These are phyloP conservation scores for Berkeleyomyces basicola DNA, from an alignment of 2,329 filamentous ascomycete genomes.

Conservation along the genomic window DNA sequence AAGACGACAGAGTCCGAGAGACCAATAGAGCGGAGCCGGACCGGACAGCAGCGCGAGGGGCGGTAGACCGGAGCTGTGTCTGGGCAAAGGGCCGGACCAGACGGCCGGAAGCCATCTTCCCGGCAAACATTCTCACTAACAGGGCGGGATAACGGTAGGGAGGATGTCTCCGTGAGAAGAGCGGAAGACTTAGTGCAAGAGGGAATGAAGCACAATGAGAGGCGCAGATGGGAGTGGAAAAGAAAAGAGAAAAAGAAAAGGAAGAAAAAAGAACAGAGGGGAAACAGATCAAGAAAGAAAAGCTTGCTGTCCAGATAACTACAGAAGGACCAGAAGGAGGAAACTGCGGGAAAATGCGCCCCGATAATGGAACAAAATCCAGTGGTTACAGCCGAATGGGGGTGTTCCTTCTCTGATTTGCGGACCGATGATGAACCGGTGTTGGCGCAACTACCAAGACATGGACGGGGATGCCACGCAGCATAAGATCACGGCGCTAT, in stretches of 20 bases:
- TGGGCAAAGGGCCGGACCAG: slow-evolving; percentile 7
- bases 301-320: not conserved
- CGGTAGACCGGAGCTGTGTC: not conserved
- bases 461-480: not conserved
- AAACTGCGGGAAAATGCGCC: slow-evolving; percentile 1
- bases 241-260: slow-evolving; percentile 8
- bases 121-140: slow-evolving; percentile 7
- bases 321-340: slow-evolving; percentile 4
- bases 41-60: not conserved
- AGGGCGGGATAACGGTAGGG: not conserved
- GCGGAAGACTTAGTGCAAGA: not conserved
- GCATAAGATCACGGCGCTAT: not conserved
- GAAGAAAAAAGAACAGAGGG: not conserved
- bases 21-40: not conserved
- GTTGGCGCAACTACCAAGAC: not conserved
- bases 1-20: not conserved
- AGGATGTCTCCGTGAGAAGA: not conserved
- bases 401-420: not conserved
- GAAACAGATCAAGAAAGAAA: not conserved
- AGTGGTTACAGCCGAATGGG: not conserved
- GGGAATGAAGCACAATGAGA: not conserved
- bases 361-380: slow-evolving; percentile 1
- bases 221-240: not conserved
- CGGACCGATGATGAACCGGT: not conserved
- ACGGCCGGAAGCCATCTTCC: slow-evolving; percentile 9